Percentiles rank a stretch among this genome's conserved stretches.
Evolutionary conservation across 768 basidiomycete species (phyloP).

Genomic region (Pleurotus salmoneostramineus): DNA sequence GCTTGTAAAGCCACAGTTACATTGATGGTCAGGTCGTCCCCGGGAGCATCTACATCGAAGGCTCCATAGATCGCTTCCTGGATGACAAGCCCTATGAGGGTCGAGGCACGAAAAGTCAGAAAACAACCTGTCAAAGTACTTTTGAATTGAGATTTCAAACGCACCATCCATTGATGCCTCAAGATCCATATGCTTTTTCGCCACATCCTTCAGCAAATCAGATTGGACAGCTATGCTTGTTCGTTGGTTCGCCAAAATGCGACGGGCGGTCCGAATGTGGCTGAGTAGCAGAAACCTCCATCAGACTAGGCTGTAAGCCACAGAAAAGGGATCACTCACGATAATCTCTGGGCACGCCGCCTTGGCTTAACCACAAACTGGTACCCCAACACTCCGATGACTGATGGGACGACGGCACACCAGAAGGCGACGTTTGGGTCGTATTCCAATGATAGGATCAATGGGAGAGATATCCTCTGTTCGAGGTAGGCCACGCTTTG

Average conservation of each 20-base stretch:
- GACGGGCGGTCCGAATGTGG: constrained; percentile 62
- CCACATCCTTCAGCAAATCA: constrained; percentile 62
- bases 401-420: constrained; percentile 52
- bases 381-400: constrained; percentile 48
- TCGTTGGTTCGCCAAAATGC: constrained; percentile 56
- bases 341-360: constrained; percentile 45
- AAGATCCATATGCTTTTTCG: constrained; percentile 54
- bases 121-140: constrained; percentile 13
- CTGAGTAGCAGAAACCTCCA: constrained; percentile 32
- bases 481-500: constrained; percentile 53
- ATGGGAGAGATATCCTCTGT: constrained; percentile 54
- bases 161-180: constrained; percentile 70
- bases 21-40: constrained; percentile 59
- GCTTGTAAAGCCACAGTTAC: constrained; percentile 83
- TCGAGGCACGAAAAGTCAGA: neutral
- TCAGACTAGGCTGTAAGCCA: constrained; percentile 4
- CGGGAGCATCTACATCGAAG: constrained; percentile 42
- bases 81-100: constrained; percentile 66
- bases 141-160: constrained; percentile 8
- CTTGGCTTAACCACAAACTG: constrained; percentile 54
- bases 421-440: constrained; percentile 45
- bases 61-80: constrained; percentile 72
- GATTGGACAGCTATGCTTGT: constrained; percentile 56
- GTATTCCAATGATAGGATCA: constrained; percentile 48
- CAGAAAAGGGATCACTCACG: constrained; percentile 32